These are phyloP conservation scores for Solanum corneliomulleri DNA, from an alignment of 257 asterid genomes.

Conservation along the genomic window DNA sequence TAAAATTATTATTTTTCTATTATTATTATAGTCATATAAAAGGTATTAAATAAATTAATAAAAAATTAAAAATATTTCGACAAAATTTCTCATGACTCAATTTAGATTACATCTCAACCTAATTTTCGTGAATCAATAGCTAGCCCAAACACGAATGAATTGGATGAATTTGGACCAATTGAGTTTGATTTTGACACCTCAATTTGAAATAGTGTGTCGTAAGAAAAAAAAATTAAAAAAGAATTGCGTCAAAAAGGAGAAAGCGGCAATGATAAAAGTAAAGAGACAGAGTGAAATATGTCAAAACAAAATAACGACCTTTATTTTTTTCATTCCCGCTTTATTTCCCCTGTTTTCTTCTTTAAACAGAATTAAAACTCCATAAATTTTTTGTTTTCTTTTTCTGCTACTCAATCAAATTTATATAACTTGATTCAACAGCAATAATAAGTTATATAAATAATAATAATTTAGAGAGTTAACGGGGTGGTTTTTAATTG, in stretches of 20 bases:
- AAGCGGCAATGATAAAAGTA: not conserved
- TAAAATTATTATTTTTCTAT: too few species aligned
- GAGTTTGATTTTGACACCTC: not conserved
- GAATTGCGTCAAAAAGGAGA: not conserved
- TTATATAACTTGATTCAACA: not conserved
- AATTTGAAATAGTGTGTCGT: not conserved
- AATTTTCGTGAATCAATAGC: not conserved
- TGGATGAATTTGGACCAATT: not conserved
- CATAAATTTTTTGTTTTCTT: conserved; percentile 19
- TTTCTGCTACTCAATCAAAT: conserved; percentile 13
- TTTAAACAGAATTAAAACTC: conserved; percentile 19
- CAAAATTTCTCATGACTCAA: not conserved
- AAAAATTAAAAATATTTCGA: too few species aligned
- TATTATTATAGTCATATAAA: too few species aligned
- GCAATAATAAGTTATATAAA: not conserved
- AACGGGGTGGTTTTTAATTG: not conserved
- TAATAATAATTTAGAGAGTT: not conserved
- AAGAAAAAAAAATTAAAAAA: not conserved
- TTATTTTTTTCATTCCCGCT: conserved; percentile 13
- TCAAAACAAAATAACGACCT: conserved; percentile 29
- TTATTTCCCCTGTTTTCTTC: conserved; percentile 10
- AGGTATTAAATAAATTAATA: too few species aligned
- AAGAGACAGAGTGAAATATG: conserved; percentile 30
- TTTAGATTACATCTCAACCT: not conserved
- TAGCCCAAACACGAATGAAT: too few species aligned